phyloP scores from a whole-genome alignment of 164 flowering plant species.

The Vitis cinerea region DNA sequence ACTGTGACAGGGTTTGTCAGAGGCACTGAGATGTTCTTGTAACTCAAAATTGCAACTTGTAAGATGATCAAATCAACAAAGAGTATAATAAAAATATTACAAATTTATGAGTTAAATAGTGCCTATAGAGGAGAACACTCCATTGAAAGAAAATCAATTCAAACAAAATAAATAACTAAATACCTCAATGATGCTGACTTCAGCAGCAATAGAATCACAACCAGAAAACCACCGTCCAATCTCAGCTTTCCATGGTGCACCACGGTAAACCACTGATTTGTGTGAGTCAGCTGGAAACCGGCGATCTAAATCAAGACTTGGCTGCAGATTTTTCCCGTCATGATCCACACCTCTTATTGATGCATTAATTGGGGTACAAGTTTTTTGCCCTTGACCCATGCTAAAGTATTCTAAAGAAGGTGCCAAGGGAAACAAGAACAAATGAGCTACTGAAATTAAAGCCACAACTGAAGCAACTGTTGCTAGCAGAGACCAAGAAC shows the following conservation, averaged over 20 bases:
- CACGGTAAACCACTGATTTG: slow-evolving; percentile 68
- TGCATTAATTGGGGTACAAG: slow-evolving; percentile 41
- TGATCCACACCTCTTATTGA: slow-evolving; percentile 20
- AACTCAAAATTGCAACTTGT: background rate
- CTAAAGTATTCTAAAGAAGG: slow-evolving; percentile 55
- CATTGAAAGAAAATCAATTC: background rate
- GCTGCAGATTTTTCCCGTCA: slow-evolving; percentile 12
- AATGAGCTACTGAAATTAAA: slow-evolving; percentile 58
- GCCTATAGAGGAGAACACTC: background rate
- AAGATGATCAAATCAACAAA: background rate
- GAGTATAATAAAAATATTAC: background rate
- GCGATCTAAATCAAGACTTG: slow-evolving; percentile 29
- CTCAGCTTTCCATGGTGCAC: slow-evolving; percentile 87
- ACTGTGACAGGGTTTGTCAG: no score
- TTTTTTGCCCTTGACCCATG: slow-evolving; percentile 31
- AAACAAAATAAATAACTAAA: background rate
- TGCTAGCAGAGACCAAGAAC: slow-evolving; percentile 65
- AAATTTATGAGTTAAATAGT: background rate
- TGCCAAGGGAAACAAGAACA: slow-evolving; percentile 59
- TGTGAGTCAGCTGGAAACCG: slow-evolving; percentile 58
- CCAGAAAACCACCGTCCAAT: slow-evolving; percentile 89
- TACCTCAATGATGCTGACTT: slow-evolving; percentile 69
- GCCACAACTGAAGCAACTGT: slow-evolving; percentile 48
- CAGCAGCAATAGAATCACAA: slow-evolving; percentile 52
- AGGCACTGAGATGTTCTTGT: background rate